These are phyloP conservation scores for Cardamine chenopodiifolia DNA, from an alignment of 345 rosid species.

Conservation along the genomic window DNA sequence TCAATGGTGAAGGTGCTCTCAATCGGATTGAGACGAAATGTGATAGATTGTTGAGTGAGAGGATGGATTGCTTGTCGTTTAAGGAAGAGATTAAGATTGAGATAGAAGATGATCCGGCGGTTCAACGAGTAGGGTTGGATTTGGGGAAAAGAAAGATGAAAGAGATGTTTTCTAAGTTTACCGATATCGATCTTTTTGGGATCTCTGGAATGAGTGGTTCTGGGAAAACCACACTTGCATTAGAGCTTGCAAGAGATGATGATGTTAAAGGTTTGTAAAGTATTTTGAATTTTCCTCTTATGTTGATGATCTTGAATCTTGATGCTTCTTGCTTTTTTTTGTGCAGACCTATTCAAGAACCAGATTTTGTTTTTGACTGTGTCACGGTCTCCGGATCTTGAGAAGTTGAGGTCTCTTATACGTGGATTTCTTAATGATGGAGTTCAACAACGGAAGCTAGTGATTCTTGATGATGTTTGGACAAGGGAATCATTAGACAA, in stretches of 20 bases:
- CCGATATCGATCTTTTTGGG: background rate
- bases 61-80: background rate
- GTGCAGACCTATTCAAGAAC: conserved; percentile 51
- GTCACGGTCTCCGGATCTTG: conserved; percentile 76
- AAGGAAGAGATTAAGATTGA: background rate
- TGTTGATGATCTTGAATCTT: background rate
- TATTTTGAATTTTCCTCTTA: background rate
- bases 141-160: conserved; percentile 71
- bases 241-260: conserved; percentile 58
- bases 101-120: background rate
- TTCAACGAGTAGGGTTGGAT: conserved; percentile 46
- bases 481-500: conserved; percentile 55
- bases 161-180: conserved; percentile 59
- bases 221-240: conserved; percentile 58
- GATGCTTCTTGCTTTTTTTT: background rate
- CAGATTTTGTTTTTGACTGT: conserved; percentile 64
- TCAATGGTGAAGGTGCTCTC: too few relatives aligned
- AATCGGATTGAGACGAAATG: too few relatives aligned
- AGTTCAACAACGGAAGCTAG: conserved; percentile 36
- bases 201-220: conserved; percentile 70
- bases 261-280: conserved; percentile 55
- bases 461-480: conserved; percentile 94
- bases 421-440: conserved; percentile 33
- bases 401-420: conserved; percentile 48
- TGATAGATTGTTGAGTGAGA: background rate